These are phyloP conservation scores for Phytophthora cactorum DNA, from an alignment of 352 stramenopile genomes.

Conservation along the genomic window DNA sequence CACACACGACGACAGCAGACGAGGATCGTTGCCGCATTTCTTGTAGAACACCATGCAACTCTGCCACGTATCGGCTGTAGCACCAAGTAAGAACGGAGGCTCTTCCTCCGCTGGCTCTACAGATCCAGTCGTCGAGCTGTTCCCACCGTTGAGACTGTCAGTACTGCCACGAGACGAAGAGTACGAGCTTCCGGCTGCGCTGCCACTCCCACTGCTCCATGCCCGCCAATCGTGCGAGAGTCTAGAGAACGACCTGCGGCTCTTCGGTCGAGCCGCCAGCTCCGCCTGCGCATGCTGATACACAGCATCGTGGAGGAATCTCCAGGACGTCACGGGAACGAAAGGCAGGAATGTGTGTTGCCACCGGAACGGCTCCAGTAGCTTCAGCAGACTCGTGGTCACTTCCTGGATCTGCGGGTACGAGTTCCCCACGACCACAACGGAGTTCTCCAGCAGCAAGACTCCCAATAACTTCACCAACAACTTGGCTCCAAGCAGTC, in stretches of 20 bases:
- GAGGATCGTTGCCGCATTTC: conserved; percentile 55
- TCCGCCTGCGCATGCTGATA: conserved; percentile 64
- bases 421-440: conserved; percentile 78
- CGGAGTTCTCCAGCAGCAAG: conserved; percentile 73
- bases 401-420: conserved; percentile 83
- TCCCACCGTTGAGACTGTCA: conserved; percentile 27
- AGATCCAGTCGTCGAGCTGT: conserved; percentile 8
- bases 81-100: conserved; percentile 70
- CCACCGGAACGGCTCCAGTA: conserved; percentile 84
- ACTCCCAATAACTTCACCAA: conserved; percentile 75
- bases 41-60: conserved; percentile 57
- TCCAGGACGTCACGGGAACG: conserved; percentile 73
- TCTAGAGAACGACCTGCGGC: conserved; percentile 60
- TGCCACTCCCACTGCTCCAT: conserved; percentile 51
- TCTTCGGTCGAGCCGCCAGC: conserved; percentile 56
- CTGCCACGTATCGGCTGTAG: conserved; percentile 74
- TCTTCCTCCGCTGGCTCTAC: conserved; percentile 42
- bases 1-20: conserved; percentile 58
- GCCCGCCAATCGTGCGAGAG: conserved; percentile 67
- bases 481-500: conserved; percentile 70
- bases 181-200: conserved; percentile 16
- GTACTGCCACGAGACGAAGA: conserved; percentile 39
- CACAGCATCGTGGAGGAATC: conserved; percentile 69
- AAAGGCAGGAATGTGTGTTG: conserved; percentile 83
- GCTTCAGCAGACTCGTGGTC: conserved; percentile 65